These are phyloP conservation scores for Fusarium nurragi DNA, from an alignment of 2,329 filamentous ascomycete species.

Conservation along the genomic window DNA sequence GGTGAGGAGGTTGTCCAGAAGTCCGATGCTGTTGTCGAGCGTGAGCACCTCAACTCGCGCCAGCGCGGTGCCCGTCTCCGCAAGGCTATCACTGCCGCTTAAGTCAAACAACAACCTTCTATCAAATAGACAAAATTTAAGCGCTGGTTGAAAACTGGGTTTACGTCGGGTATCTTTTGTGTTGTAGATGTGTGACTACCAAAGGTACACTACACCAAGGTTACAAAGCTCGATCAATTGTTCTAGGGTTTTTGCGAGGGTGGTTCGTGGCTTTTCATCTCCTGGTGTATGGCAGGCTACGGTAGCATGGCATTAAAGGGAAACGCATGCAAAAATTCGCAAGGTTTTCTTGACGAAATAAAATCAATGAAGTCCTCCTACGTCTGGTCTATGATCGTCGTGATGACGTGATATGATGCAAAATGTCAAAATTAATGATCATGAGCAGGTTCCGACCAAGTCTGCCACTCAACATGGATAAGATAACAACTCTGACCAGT, in stretches of 20 bases:
- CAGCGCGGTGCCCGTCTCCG: conserved; percentile 81
- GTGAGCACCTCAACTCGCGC: conserved; percentile 84
- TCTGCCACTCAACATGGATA: not conserved
- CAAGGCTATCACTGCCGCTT: conserved; percentile 73
- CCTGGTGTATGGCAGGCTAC: conserved; percentile 53
- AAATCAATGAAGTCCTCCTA: conserved; percentile 49
- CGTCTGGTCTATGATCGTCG: conserved; percentile 3
- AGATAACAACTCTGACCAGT: not conserved
- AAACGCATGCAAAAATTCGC: conserved; percentile 52
- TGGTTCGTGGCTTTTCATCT: conserved; percentile 54
- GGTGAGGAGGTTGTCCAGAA: conserved; percentile 96
- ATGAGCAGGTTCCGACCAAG: not conserved
- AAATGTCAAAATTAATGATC: not conserved
- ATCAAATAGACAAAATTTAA: conserved; percentile 39
- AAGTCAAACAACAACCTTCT: conserved; percentile 48
- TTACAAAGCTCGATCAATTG: conserved; percentile 39
- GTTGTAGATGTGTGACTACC: conserved; percentile 33
- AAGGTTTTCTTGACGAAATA: conserved; percentile 52
- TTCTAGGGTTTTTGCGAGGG: conserved; percentile 46
- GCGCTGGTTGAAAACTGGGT: conserved; percentile 40
- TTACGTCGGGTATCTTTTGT: conserved; percentile 38
- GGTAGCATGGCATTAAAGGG: conserved; percentile 53
- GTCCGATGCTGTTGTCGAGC: conserved; percentile 81
- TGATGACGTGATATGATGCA: conserved; percentile 6
- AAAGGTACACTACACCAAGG: conserved; percentile 29